Conservation (phyloP, 441 rosid species). For the Flueggea neowawraea region DNA sequence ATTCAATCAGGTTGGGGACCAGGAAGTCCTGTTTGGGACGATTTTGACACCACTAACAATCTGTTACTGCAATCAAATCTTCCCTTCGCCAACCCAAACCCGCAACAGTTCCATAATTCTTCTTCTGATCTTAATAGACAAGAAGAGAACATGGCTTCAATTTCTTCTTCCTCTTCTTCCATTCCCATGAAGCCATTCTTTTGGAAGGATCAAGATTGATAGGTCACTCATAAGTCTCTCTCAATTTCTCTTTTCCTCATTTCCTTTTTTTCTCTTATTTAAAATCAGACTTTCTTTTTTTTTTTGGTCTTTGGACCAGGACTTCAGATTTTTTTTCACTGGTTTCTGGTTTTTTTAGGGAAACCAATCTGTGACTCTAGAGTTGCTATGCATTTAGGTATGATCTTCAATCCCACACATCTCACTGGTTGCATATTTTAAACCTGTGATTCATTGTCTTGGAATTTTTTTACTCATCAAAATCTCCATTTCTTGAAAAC, state of each 20-base stretch:
- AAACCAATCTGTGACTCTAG: constrained; percentile 19
- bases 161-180: constrained; percentile 44
- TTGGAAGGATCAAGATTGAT: constrained; percentile 52
- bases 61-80: constrained; percentile 48
- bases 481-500: too few relatives aligned
- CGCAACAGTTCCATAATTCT: constrained; percentile 14
- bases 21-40: constrained; percentile 94
- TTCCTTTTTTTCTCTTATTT: too few relatives aligned
- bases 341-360: constrained; percentile 27
- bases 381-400: too few relatives aligned
- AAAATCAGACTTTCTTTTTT: too few relatives aligned
- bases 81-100: constrained; percentile 35
- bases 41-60: constrained; percentile 56
- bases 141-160: constrained; percentile 21
- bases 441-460: too few relatives aligned
- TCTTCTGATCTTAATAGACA: too few relatives aligned
- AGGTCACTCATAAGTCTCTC: not conserved
- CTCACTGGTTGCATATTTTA: too few relatives aligned
- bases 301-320: not conserved
- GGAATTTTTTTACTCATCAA: too few relatives aligned
- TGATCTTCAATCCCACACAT: too few relatives aligned
- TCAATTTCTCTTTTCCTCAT: constrained; percentile 1
- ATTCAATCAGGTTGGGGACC: constrained; percentile 91
- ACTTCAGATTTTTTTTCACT: constrained; percentile 7
- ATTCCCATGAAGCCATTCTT: constrained; percentile 61